Evolutionary conservation across 371 early-diverging fungal genomes (phyloP), one percentile per base, ranked within the genome.

Genomic region (Circinella umbellata): DNA sequence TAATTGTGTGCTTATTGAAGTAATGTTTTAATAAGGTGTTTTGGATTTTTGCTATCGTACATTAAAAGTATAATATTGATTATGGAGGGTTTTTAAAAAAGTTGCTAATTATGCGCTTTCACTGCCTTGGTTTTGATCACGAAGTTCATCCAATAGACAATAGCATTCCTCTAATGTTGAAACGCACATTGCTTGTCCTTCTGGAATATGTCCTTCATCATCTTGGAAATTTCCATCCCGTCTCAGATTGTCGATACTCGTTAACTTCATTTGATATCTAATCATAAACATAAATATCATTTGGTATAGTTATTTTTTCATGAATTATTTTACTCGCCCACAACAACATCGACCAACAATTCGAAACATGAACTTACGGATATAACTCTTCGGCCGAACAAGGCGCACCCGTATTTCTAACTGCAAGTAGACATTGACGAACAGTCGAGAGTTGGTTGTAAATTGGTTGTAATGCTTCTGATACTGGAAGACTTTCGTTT

Each of bases 161-260:
- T 95, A 93, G 71, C 96, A 96, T 71, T 95, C 93, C 66, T 92
- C 90, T 59, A 96, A 80, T 53, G 93, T 70, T 35, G 88, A 89
- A 73, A 92, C 89, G 64, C 95, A 90, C 34, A 94, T 80, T 20
- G 92, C 94, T 77, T 93, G 94, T 14, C 83, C 97, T 82, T 94
- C 94, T 5, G 95, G 95, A 18, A 94, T 80, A 47, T 90, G 82
- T 15, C 91, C 92, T 66, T 92, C 88, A 70, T 90, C 91, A 67
- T 91, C 94, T 69, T 93, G 80, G 65, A 95, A 96, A 70, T 93
- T 92, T 42, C 96, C 96, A 73, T 95, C 93, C 14, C 87, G 88
- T 18, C 94, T 89, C 75, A 92, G 71, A 57, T 90, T 86, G 61
- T 93, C 94, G 71, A 96, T 90, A 42, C 88, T 88, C 3, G 90